Conservation (phyloP, 2,329 filamentous ascomycete species). For the Thelonectria olida region DNA sequence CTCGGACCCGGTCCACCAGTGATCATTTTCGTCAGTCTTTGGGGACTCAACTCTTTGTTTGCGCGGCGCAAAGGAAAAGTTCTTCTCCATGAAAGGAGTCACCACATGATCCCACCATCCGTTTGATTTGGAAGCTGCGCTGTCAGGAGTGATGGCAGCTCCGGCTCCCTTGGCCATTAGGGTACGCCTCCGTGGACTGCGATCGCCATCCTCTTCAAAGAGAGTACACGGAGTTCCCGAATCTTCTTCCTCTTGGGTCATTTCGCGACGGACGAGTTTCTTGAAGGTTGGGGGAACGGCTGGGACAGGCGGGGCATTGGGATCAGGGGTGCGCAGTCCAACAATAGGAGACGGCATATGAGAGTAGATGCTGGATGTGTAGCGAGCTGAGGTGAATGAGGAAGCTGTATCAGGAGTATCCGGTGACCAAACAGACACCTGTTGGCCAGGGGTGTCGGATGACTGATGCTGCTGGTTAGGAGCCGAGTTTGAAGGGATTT, state of each 20-base stretch:
- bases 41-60: slow-evolving; percentile 46
- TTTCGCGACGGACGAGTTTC: slow-evolving; percentile 49
- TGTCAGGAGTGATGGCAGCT: slow-evolving; percentile 52
- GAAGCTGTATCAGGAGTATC: slow-evolving; percentile 64
- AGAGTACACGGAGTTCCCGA: slow-evolving; percentile 69
- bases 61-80: slow-evolving; percentile 53
- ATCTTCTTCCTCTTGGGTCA: slow-evolving; percentile 55
- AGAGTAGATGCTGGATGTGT: slow-evolving; percentile 70
- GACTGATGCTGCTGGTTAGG: slow-evolving; percentile 16
- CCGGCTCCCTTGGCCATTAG: slow-evolving; percentile 47
- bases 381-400: slow-evolving; percentile 53
- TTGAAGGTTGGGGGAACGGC: slow-evolving; percentile 59
- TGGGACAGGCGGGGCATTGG: slow-evolving; percentile 68
- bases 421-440: slow-evolving; percentile 67
- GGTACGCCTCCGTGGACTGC: slow-evolving; percentile 48
- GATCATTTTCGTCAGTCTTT: slow-evolving; percentile 41
- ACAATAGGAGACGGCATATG: slow-evolving; percentile 54
- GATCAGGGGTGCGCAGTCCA: slow-evolving; percentile 26
- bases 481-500: slow-evolving; percentile 14
- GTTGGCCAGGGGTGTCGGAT: slow-evolving; percentile 41
- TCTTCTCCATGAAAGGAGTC: slow-evolving; percentile 69
- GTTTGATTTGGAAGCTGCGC: slow-evolving; percentile 66
- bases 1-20: slow-evolving; percentile 48
- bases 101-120: slow-evolving; percentile 85
- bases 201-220: slow-evolving; percentile 74